Evolutionary conservation across 1,284 basidiomycete genomes (phyloP), one percentile per base, ranked within the genome.

Genomic region (Ceratobasidium sp.): DNA sequence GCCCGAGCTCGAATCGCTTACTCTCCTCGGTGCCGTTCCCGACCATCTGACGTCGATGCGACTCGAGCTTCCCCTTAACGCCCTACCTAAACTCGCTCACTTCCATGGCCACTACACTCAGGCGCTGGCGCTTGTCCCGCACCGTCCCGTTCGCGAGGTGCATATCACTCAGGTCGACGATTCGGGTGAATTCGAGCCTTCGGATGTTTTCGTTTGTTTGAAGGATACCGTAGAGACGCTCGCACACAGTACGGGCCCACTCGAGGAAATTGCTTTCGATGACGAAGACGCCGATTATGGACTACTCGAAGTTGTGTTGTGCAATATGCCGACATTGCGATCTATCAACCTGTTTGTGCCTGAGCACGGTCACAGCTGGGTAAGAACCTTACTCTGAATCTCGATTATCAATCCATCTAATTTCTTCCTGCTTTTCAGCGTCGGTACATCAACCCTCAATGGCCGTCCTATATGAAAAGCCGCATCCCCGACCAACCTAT

Each of bases 71-170:
- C 67, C 67, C 7, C 44, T 18, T 3, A 59, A 8, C 18, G 67
- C 67, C n/a, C 55, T 70, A 6, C 67, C 67, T 14, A 55, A 30
- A 14, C 28, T 70, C 1, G 6, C 43, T 8, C 16, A 70, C 21
- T 70, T 70, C 44, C 67, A 70, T 18, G 67, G 67, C 7, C 67
- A 70, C 47, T 70, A 70, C 55, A 70, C 67, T 23, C 67, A 70
- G 49, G 67, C 55, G 3, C 55, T 70, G 14, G 67, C 67, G 4
- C 21, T 70, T 13, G 67, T 70, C 21, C 67, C 67, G 7, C 54
- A 44, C n/a, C 67, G 67, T 9, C 55, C 55, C 2, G 54, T 70
- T n/a, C 55, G 46, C n/a, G 35, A 54, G 43, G 28, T 70, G 5
- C 55, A 70, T 21, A 70, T 70, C 44, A 70, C 67, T 16, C 67